Base-by-base conservation (phyloP, 2,329 filamentous ascomycete genomes). In the Aspergillus sp. region DNA sequence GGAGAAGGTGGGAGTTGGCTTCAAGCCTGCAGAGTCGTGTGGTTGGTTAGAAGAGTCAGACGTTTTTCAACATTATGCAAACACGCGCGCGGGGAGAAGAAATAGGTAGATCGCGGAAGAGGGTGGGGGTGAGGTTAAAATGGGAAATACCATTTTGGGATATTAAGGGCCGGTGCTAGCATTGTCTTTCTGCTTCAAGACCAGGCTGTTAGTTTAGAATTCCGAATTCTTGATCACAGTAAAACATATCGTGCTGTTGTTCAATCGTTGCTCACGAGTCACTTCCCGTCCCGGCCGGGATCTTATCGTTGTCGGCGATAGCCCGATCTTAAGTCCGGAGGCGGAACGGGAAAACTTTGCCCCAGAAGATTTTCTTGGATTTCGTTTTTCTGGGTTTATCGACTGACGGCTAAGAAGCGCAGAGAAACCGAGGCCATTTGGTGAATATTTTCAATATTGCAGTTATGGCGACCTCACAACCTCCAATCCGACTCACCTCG, bases 1-100 rank as follows among this genome's bases (percentile, higher is more conserved):
- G 86, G 57, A 97, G 85, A 60, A 98, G 87, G 73, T 98, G 93
- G 0, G 89, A 89, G 76, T 98, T 98, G 73, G 93, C 85, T 68
- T 91, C 83, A 41, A 99, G 87, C 93, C 93, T 97, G 38, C 26
- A 30, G 13, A 48, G 22, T 34, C 20, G 5, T 30, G 26, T 30
- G 7, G 13, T 42, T 52, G 17, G 13, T 49, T 17, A n/a, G 47
- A 30, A 38, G 17, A 17, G 30, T 50, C 50, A 49, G 53, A 58
- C 7, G 9, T 36, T 34, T 24, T n/a, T 34, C 15, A n/a, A 30
- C 26, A 30, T 30, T 51, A 58, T 53, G 47, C 26, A 9, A 11
- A 17, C 39, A 55, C 34, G 24, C 17, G 55, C 56, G 63, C 62
- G 58, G 61, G 26, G 26, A 7, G 5, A 24, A 1, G 24, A 24